Evolutionary conservation across 805 yeast genomes (phyloP).

Genomic region (Ogataea wickerhamii): DNA sequence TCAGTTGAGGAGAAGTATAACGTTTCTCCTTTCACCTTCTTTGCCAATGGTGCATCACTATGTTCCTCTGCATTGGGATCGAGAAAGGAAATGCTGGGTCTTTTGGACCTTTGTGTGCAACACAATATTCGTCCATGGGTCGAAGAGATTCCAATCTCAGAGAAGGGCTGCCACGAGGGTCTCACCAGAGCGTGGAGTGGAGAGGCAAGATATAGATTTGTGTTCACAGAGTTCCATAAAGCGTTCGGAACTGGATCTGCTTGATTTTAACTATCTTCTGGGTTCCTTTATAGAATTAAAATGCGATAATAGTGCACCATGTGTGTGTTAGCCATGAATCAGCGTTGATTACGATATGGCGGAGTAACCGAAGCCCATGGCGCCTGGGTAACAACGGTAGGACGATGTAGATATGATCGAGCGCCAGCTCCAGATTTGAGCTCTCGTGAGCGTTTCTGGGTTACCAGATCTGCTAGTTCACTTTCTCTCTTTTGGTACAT

Average conservation of each 20-base stretch:
- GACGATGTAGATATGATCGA: background rate
- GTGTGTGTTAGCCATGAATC: too few species aligned
- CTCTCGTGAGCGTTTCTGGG: slow-evolving; percentile 3
- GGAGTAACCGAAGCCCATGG: slow-evolving; percentile 17
- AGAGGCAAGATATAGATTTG: slow-evolving; percentile 51
- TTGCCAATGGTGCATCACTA: slow-evolving; percentile 41
- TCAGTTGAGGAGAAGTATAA: slow-evolving; percentile 35
- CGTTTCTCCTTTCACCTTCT: slow-evolving; percentile 50
- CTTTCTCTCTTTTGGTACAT: slow-evolving; percentile 21
- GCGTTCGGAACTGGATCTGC: slow-evolving; percentile 34
- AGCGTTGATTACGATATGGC: too few species aligned
- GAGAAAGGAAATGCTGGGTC: slow-evolving; percentile 43
- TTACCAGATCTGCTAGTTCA: slow-evolving; percentile 17
- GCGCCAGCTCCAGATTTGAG: slow-evolving; percentile 1
- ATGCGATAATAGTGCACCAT: too few species aligned
- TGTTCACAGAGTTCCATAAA: slow-evolving; percentile 45
- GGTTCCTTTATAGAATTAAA: too few species aligned
- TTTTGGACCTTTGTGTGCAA: slow-evolving; percentile 44
- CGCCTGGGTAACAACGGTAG: slow-evolving; percentile 17
- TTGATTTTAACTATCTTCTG: background rate
- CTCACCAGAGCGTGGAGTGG: slow-evolving; percentile 45
- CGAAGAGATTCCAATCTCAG: slow-evolving; percentile 46
- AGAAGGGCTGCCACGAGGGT: slow-evolving; percentile 38
- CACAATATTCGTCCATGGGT: slow-evolving; percentile 47
- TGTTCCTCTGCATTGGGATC: slow-evolving; percentile 48